Evolutionary conservation across 305 asterid genomes (phyloP), one percentile per base, ranked within the genome.

Genomic region (Nicotiana rustica): DNA sequence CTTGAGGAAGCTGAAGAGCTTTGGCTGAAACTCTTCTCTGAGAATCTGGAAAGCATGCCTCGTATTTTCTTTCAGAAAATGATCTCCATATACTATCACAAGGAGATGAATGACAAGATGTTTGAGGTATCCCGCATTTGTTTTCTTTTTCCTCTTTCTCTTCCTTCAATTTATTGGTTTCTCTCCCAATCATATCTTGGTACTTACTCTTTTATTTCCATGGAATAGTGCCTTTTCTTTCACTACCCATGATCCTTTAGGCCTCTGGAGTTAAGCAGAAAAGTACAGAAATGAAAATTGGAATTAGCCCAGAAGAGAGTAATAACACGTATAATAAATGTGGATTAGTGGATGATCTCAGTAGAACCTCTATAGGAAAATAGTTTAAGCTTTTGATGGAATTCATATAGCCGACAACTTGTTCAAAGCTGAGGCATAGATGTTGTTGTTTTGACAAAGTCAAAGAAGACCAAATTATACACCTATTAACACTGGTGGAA

Each of bases 1-100:
- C 87, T 92, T 19, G 97, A 92, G 10, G 98, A 92, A 88, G 96
- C 95, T 76, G 97, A 93, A 89, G 97, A 93, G 83, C 95, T 94
- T 13, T 94, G 99, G 99, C 82, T 69, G 60, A 92, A 91, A 69
- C 81, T 94, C 81, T 92, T 96, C 85, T 88, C 96, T 62, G 88
- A 92, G 84, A 89, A 96, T 89, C 82, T 94, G 87, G 99, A 93
- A 79, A 91, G 97, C 87, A 92, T 90, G 94, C 99, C 99, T 4
- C 94, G 95, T 68, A 88, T 89, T 89, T 94, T 94, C 94, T 93
- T 92, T 87, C 93, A 93, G 82, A 93, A 89, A 88, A 96, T 96
- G 94, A 85, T 96, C 84, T 86, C 97, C 79, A 86, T 93, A 68
- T 94, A 91, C 84, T 87, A 90, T 87, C 91, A 87, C 1, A 85